These are phyloP conservation scores for Lactarius pseudohatsudake DNA, from an alignment of 768 basidiomycete genomes.

Conservation along the genomic window DNA sequence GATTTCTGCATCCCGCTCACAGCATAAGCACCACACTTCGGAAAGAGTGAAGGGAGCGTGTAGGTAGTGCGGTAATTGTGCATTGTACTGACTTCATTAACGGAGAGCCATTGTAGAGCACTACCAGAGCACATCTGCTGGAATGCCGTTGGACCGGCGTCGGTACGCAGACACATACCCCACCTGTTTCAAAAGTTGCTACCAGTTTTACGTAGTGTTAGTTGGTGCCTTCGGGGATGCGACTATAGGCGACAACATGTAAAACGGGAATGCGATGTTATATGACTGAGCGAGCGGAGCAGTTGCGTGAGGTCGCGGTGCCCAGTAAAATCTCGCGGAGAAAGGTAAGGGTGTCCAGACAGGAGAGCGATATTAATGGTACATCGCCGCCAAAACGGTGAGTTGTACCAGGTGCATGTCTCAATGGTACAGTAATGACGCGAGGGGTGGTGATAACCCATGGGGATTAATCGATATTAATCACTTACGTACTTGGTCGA, in stretches of 20 bases:
- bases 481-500: not conserved
- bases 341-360: not conserved
- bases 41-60: not conserved
- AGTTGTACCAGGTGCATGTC: not conserved
- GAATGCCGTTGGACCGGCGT: not conserved
- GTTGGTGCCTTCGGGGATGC: not conserved
- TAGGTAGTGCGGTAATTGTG: not conserved
- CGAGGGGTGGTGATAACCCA: not conserved
- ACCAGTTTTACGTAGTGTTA: not conserved
- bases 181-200: not conserved
- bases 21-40: not conserved
- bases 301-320: not conserved
- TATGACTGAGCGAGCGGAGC: not conserved
- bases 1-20: not conserved
- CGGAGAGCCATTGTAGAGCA: not conserved
- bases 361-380: not conserved
- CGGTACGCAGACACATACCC: not conserved
- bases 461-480: not conserved
- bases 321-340: not conserved
- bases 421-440: too few species aligned
- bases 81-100: not conserved
- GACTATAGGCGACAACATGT: not conserved
- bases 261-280: not conserved
- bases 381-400: not conserved
- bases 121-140: not conserved